Evolutionary conservation across 495 filamentous ascomycete genomes (phyloP).

Genomic region (Tuber microsphaerosporum): DNA sequence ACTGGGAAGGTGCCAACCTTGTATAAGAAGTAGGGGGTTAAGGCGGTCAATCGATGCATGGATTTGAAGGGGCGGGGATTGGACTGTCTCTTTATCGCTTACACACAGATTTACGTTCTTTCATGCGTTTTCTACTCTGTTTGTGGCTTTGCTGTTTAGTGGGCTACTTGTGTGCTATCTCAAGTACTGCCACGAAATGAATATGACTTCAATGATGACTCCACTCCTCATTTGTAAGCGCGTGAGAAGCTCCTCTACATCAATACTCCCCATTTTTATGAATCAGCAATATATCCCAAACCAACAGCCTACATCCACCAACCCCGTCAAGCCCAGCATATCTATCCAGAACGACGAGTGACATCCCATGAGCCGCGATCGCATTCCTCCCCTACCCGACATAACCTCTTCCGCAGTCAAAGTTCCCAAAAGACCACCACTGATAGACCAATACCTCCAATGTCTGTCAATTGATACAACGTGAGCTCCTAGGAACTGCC

Average conservation of each 20-base stretch:
- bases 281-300: not conserved
- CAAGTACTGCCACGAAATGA: not conserved
- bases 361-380: not conserved
- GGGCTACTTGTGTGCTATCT: no score
- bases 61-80: not conserved
- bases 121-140: not conserved
- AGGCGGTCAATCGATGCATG: not conserved
- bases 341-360: not conserved
- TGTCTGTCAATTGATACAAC: not conserved
- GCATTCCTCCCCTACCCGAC: no score
- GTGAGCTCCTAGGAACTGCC: not conserved
- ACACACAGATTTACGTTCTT: not conserved
- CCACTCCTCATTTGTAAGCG: not conserved
- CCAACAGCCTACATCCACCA: not conserved
- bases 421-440: not conserved
- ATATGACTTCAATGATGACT: not conserved
- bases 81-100: not conserved
- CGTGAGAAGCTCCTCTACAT: not conserved
- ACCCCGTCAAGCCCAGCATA: not conserved
- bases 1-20: constrained; percentile 11
- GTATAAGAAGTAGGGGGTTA: not conserved
- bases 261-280: not conserved
- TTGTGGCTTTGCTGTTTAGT: not conserved
- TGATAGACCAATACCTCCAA: not conserved
- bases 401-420: not conserved